A percentile compares a stretch with the other conserved stretches of the same genome.
Conservation (phyloP, 176 grass and related monocot species). For the Sorghum bicolor region Sorghum_bicolor_NCBIv3 NC_012870.2:25082001-25082500, state of each 20-base stretch:
- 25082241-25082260: slow-evolving; percentile 40
- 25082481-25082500: slow-evolving; percentile 28
- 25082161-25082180: slow-evolving; percentile 16
- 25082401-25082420: slow-evolving; percentile 29
- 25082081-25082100: not conserved
- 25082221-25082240: slow-evolving; percentile 35
- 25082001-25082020: not conserved
- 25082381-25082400: slow-evolving; percentile 3
- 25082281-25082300: not conserved
- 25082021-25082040: not conserved
- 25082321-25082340: not conserved
- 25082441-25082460: slow-evolving; percentile 12
- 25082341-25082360: not conserved
- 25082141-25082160: not conserved
- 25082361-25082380: not conserved
- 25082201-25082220: slow-evolving; percentile 58
- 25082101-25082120: not conserved
- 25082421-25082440: slow-evolving; percentile 30
- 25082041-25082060: not conserved
- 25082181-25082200: slow-evolving; percentile 32
- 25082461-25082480: slow-evolving; percentile 26
- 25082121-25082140: not conserved
- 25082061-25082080: slow-evolving; percentile 1
- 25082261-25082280: not conserved
- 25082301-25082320: not conserved